phyloP scores from a whole-genome alignment of 257 asterid species.

The Solanum chiquidenum region DNA sequence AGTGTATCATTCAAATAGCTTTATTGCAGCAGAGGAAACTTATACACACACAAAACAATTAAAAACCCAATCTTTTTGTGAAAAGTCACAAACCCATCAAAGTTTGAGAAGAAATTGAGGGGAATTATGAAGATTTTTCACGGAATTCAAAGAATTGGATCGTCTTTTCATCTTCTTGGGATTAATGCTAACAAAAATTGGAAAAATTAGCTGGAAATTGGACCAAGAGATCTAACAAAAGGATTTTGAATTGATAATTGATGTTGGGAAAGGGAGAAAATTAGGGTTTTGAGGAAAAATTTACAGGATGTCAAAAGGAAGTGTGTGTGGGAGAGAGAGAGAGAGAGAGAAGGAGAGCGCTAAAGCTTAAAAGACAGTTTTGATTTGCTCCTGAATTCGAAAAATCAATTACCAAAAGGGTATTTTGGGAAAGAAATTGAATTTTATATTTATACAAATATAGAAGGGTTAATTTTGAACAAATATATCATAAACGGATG shows the following conservation, averaged over 20 bases:
- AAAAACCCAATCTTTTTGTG: neutral
- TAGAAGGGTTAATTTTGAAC: neutral
- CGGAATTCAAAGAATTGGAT: slow-evolving; percentile 22
- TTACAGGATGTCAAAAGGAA: neutral
- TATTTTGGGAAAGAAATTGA: neutral
- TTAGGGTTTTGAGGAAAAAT: neutral
- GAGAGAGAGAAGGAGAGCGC: neutral
- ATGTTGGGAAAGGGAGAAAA: neutral
- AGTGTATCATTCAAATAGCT: neutral
- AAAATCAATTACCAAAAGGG: neutral
- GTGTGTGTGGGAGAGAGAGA: neutral
- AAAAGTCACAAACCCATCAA: neutral
- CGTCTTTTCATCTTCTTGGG: slow-evolving; percentile 12
- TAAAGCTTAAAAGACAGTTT: neutral
- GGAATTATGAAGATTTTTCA: slow-evolving; percentile 3
- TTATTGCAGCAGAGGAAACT: slow-evolving; percentile 1
- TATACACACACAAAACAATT: neutral
- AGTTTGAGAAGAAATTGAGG: neutral
- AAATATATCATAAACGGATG: too few relatives aligned
- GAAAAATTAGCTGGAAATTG: neutral
- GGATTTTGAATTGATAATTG: neutral
- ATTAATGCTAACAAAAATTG: neutral
- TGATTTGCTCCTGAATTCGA: neutral
- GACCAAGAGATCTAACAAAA: neutral
- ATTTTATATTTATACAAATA: too few relatives aligned